phyloP scores from a whole-genome alignment of 2,329 filamentous ascomycete genomes.

The Pestalotiopsis sp. region DNA sequence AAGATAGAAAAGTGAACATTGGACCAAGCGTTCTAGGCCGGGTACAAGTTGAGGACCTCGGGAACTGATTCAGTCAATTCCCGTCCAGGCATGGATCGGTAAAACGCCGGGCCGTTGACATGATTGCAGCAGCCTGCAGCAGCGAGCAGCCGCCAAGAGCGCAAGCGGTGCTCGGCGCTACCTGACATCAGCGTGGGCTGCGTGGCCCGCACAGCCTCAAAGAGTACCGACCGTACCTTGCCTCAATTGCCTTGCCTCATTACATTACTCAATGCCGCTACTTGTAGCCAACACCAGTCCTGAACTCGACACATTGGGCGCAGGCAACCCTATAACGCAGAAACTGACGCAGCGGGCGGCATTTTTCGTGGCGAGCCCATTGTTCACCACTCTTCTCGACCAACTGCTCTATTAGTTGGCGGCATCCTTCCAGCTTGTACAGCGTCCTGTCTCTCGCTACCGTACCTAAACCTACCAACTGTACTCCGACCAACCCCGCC shows the following conservation, averaged over 20 bases:
- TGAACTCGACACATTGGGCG: background rate
- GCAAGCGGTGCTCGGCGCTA: background rate
- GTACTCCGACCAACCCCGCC: background rate
- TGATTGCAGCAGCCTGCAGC: too few species aligned
- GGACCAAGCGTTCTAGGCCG: background rate
- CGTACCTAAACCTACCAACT: background rate
- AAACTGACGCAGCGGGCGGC: background rate
- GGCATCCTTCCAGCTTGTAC: background rate
- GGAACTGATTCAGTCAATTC: background rate
- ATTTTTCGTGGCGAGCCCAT: constrained; percentile 1
- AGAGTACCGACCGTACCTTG: background rate
- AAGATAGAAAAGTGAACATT: background rate
- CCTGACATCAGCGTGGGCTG: constrained; percentile 3
- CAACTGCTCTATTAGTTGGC: background rate
- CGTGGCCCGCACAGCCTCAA: constrained; percentile 1
- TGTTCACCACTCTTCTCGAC: background rate
- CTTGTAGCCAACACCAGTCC: background rate
- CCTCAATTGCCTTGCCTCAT: background rate
- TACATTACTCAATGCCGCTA: background rate
- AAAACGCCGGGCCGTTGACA: background rate
- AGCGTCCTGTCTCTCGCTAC: background rate
- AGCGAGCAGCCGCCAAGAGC: background rate
- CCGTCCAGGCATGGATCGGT: background rate
- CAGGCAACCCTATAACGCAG: background rate
- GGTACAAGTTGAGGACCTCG: too few species aligned